Evolutionary conservation across 768 basidiomycete species (phyloP), one percentile per base, ranked within the genome.

Genomic region (Mycena belliarum): DNA sequence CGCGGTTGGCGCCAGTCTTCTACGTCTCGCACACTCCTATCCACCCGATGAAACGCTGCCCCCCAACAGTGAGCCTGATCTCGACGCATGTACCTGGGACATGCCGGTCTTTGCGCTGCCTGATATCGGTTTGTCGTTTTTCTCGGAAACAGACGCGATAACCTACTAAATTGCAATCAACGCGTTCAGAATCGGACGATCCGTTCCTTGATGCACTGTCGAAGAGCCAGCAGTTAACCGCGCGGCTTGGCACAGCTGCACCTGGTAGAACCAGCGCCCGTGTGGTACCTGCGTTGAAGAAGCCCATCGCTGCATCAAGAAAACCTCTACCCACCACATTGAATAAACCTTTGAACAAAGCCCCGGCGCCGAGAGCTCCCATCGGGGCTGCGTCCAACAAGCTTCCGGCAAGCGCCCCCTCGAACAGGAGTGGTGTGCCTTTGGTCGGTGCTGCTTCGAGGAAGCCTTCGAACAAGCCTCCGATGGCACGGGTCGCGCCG

Each of bases 1-100:
- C 43, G 65, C 70, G 32, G 69, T 81, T 0, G 81, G 80, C 7
- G 69, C 70, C 51, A 63, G 63, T 15, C 65, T 80, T 16, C 66
- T 72, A n/a, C 60, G 66, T 2, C 60, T 75, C 1, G 73, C 75
- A 10, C 72, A 74, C 47, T 71, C 72, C 4, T 66, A 65, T 29
- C 70, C 63, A 0, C 64, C 68, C 23, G 72, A 79, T 24, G 75
- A 77, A 45, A 32, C 56, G 9, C 60, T 65, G 8, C 66, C 71
- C 26, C 45, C 49, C n/a, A 72, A 75, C 21, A 57, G 72, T 16
- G 70, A 72, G 2, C 63, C 75, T 4, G 63, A 15, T 59, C 63
- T 2, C 65, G 70, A 33, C 26, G 71, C 49, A 64, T 68, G 43
- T 25, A 70, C 49, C 63, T 68, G 46, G 53, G n/a, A 63, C 63